Conservation (phyloP, 805 yeast genomes). For the Nakazawaea anatomiae region DNA sequence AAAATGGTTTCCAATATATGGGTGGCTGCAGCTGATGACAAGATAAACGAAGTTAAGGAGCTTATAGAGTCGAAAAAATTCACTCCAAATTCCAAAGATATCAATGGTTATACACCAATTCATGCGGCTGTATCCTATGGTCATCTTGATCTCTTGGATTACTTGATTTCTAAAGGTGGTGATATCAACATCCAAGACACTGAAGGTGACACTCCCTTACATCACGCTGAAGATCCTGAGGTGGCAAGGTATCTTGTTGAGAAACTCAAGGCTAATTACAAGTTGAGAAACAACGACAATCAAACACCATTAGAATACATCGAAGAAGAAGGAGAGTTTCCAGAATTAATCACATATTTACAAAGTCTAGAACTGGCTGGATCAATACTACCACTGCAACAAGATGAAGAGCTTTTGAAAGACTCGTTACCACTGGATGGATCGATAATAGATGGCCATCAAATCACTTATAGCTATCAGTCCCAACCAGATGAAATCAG, state of each 20-base stretch:
- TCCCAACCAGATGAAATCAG: slow-evolving; percentile 38
- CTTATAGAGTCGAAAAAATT: slow-evolving; percentile 44
- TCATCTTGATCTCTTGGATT: slow-evolving; percentile 59
- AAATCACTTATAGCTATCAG: slow-evolving; percentile 53
- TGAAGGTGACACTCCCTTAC: slow-evolving; percentile 96
- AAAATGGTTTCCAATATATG: slow-evolving; percentile 59
- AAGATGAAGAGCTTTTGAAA: background rate
- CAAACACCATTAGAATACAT: slow-evolving; percentile 67
- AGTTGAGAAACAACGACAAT: slow-evolving; percentile 63
- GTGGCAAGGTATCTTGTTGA: slow-evolving; percentile 66
- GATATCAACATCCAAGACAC: slow-evolving; percentile 75
- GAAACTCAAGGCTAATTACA: slow-evolving; percentile 61
- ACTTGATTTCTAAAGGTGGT: slow-evolving; percentile 57
- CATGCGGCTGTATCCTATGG: slow-evolving; percentile 98
- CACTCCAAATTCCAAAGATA: slow-evolving; percentile 73
- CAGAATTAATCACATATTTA: slow-evolving; percentile 68
- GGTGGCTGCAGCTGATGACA: slow-evolving; percentile 92
- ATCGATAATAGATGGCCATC: slow-evolving; percentile 37
- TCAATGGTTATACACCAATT: slow-evolving; percentile 92
- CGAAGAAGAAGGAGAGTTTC: slow-evolving; percentile 81
- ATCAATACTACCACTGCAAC: slow-evolving; percentile 10
- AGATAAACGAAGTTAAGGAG: slow-evolving; percentile 49
- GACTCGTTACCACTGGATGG: slow-evolving; percentile 22
- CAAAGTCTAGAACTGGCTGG: slow-evolving; percentile 32
- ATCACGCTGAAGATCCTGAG: slow-evolving; percentile 70